Conservation (phyloP, 23 red algal genomes). For the Chondrus crispus region DNA sequence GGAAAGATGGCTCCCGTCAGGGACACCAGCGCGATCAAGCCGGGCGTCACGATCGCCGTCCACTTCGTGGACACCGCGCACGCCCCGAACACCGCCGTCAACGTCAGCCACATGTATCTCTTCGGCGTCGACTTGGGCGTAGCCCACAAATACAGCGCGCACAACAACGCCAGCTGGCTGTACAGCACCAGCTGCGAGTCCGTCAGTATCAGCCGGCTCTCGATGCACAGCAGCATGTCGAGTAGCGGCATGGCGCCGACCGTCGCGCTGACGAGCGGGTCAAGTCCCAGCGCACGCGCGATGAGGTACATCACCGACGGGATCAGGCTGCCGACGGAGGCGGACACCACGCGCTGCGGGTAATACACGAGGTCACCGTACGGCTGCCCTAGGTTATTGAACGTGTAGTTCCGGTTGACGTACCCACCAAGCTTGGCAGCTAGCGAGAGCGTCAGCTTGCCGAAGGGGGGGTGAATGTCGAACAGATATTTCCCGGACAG, state of each 20-base stretch:
- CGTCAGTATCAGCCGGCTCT: constrained; percentile 89
- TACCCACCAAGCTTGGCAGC: constrained; percentile 63
- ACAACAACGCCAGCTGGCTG: constrained; percentile 38
- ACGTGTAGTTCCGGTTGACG: constrained; percentile 49
- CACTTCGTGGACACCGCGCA: constrained; percentile 78
- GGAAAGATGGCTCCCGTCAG: constrained; percentile 60
- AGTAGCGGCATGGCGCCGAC: constrained; percentile 62
- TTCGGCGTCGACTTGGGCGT: constrained; percentile 58
- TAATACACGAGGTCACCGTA: constrained; percentile 70
- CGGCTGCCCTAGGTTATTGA: constrained; percentile 65
- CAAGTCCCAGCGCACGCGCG: constrained; percentile 53
- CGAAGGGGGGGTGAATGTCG: constrained; percentile 97
- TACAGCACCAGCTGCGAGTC: constrained; percentile 95
- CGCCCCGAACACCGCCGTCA: constrained; percentile 60
- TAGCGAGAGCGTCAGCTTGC: constrained; percentile 77
- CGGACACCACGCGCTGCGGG: constrained; percentile 76
- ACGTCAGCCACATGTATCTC: constrained; percentile 26
- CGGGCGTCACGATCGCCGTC: constrained; percentile 85
- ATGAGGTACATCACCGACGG: constrained; percentile 64
- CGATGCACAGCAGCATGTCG: constrained; percentile 78
- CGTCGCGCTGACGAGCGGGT: constrained; percentile 1
- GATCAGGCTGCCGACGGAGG: constrained; percentile 66
- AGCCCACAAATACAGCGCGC: constrained; percentile 61
- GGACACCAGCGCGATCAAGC: constrained; percentile 83
- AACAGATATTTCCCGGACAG: constrained; percentile 81